Evolutionary conservation across 2,329 filamentous ascomycete species (phyloP), one percentile per base, ranked within the genome.

Genomic region (Aspergillus viridinutans): DNA sequence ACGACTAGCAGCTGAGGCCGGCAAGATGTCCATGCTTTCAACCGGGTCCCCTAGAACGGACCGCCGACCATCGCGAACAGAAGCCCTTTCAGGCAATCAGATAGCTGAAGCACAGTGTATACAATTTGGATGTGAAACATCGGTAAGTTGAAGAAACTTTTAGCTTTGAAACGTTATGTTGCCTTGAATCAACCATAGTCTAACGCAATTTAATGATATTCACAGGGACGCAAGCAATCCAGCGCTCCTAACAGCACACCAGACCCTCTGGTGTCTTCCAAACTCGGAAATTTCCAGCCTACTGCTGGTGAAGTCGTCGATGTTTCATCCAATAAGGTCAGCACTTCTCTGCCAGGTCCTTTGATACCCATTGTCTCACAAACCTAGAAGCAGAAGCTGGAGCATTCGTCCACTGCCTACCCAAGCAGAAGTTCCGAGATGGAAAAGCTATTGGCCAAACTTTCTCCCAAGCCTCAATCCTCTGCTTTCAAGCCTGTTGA

Each of bases 371-470:
- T 43, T 58, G 50, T 64, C 72, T 80, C 53, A 79, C 70, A 65
- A 65, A 53, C 65, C 58, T 65, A 78, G 74, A 79, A 79, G 75
- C 72, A 76, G 68, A 81, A 81, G 67, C 60, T 78, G 59, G 77
- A 80, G 52, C 71, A 70, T 59, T 64, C 60, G 54, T 72, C 61
- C 52, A 62, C 65, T 55, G 59, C 63, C 49, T 58, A 65, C 54
- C 61, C 67, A 54, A 55, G 58, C 49, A 70, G 69, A 38, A 64
- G 71, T 25, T 72, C 75, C n/a, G 70, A 75, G 8, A 85, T 92
- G 80, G 90, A 94, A 66, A 86, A 86, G 58, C 83, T 79, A 48
- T 68, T 78, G 28, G 71, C 74, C 35, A 77, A 72, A 42, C 66
- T 78, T 42, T 72, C 74, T 21, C 72, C 76, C 32, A 73, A 74